Evolutionary conservation across 768 basidiomycete species (phyloP).

Genomic region (Leccinum variicolor): DNA sequence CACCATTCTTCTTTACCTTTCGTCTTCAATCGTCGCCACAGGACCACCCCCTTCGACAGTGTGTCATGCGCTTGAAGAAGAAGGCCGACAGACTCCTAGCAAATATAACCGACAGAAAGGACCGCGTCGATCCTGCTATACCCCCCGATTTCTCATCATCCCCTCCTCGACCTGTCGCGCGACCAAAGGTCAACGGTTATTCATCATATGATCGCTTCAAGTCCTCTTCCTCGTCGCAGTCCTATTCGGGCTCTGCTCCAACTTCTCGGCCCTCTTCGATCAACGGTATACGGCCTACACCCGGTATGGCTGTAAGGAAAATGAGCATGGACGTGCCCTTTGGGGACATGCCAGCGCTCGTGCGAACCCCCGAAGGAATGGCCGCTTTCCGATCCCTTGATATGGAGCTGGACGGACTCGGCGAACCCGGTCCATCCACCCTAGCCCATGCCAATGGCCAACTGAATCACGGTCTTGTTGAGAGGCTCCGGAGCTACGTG

Average conservation of each 20-base stretch:
- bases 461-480: constrained; percentile 13
- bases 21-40: constrained; percentile 29
- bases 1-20: background rate
- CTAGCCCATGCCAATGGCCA: constrained; percentile 33
- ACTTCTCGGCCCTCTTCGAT: constrained; percentile 7
- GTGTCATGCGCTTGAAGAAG: constrained; percentile 73
- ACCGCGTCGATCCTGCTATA: constrained; percentile 68
- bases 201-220: constrained; percentile 22
- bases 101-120: constrained; percentile 86
- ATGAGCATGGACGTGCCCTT: constrained; percentile 47
- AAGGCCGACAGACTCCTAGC: constrained; percentile 86
- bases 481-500: constrained; percentile 20
- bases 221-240: constrained; percentile 22
- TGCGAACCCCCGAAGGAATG: constrained; percentile 77
- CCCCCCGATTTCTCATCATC: constrained; percentile 44
- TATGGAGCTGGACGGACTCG: constrained; percentile 40
- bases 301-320: constrained; percentile 11
- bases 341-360: constrained; percentile 62
- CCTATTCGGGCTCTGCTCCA: constrained; percentile 1
- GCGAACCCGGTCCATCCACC: constrained; percentile 33
- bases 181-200: constrained; percentile 45
- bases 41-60: constrained; percentile 86
- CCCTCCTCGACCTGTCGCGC: constrained; percentile 28
- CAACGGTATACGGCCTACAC: constrained; percentile 18
- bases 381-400: constrained; percentile 59